phyloP scores from a whole-genome alignment of 352 stramenopile genomes.

The Globisporangium spiculum region DNA sequence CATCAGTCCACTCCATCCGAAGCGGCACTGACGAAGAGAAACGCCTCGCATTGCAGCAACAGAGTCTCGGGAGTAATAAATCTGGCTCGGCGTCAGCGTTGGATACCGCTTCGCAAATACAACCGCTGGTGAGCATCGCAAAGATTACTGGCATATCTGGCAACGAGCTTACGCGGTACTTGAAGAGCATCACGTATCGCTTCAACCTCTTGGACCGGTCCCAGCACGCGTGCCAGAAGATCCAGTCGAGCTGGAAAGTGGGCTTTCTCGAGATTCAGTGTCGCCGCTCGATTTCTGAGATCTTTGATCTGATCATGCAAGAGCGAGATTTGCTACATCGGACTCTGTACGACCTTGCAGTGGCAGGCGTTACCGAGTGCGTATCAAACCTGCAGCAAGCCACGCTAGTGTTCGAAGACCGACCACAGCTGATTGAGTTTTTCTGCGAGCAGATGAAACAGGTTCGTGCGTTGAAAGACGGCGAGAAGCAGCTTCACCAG shows the following conservation, averaged over 20 bases:
- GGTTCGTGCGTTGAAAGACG: slow-evolving; percentile 47
- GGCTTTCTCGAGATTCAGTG: slow-evolving; percentile 78
- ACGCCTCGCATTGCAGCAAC: not conserved
- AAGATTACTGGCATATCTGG: slow-evolving; percentile 35
- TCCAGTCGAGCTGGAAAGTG: slow-evolving; percentile 67
- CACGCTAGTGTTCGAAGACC: slow-evolving; percentile 51
- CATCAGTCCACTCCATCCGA: slow-evolving; percentile 39
- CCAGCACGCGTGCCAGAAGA: slow-evolving; percentile 59
- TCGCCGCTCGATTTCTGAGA: slow-evolving; percentile 49
- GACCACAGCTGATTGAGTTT: slow-evolving; percentile 64
- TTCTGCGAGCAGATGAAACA: slow-evolving; percentile 73
- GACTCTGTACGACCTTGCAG: slow-evolving; percentile 31
- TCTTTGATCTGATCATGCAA: slow-evolving; percentile 52
- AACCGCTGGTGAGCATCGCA: slow-evolving; percentile 17
- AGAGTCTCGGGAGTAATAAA: not conserved
- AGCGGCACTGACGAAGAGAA: not conserved
- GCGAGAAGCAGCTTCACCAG: slow-evolving; percentile 56
- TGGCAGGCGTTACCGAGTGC: slow-evolving; percentile 40
- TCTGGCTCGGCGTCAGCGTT: not conserved
- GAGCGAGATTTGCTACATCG: slow-evolving; percentile 45
- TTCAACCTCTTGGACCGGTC: slow-evolving; percentile 44
- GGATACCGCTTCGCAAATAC: not conserved
- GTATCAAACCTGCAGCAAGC: slow-evolving; percentile 42
- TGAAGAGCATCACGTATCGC: slow-evolving; percentile 36
- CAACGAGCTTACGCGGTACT: slow-evolving; percentile 38